Base-by-base conservation (phyloP, 139 green algal genomes). In the Chlorella sp. region DNA sequence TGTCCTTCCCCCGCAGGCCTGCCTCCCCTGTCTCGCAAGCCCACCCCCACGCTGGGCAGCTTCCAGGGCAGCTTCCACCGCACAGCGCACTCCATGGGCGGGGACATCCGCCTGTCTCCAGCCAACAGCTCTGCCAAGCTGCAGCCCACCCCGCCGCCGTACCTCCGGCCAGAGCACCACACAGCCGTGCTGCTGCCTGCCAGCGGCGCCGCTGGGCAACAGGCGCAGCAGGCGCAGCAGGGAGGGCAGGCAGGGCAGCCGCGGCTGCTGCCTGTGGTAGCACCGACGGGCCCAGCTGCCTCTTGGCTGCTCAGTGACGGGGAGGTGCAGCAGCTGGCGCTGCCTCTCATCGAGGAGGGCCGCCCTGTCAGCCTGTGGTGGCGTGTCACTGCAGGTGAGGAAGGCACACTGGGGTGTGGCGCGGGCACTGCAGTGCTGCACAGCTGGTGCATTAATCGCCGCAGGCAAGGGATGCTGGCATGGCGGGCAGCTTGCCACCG, bases 301-400 rank as follows among this genome's bases (percentile, higher is more conserved):
- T 64, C 76, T 37, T 90, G 87, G 87, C 78, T 86, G 21, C 39
- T 87, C n/a, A 73, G 28, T 30, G 76, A 85, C 4, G 79, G 37
- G 9, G n/a, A 79, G 40, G 76, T 73, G 39, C 83, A 90, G 57
- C 57, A 75, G 53, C 64, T 87, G 48, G 66, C 85, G 71, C 88
- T 94, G 88, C 92, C 92, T 4, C 22, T 39, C 18, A 90, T 91
- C 64, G 64, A 83, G 21, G 80, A 68, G 24, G 75, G 40, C n/a
- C 64, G 57, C 40, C 79, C 53, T 2, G 26, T 81, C 48, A 30
- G 82, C 34, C 37, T 92, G 24, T 94, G 92, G 92, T 78, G 92
- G 42, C 78, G 85, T 1, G 90, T 94, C 16, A 68, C 73, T 40
- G 79, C 90, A 89, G 92, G 92, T 94, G 88, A 1, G 34, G 5